These are phyloP conservation scores for Hymenoscyphus fructigenus DNA, from an alignment of 2,329 filamentous ascomycete species.

Conservation along the genomic window DNA sequence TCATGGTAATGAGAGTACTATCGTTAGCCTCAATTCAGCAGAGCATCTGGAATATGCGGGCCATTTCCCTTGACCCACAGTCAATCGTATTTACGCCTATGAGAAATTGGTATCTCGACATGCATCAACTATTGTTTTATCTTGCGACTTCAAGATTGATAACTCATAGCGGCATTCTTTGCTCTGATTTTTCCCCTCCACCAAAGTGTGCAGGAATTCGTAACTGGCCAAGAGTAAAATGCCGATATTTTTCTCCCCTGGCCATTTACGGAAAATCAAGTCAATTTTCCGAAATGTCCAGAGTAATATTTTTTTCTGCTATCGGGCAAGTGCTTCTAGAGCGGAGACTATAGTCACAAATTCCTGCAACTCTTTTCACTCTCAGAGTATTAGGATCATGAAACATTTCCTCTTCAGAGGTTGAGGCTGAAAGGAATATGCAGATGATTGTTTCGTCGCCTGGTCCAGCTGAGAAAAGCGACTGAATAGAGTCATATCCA, in stretches of 20 bases:
- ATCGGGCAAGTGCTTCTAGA: no score
- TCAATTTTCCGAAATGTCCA: no score
- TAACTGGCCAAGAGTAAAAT: no score
- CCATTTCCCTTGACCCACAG: not conserved
- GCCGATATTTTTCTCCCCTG: no score
- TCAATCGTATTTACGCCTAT: constrained; percentile 12
- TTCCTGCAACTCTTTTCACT: not conserved
- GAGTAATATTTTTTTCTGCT: no score
- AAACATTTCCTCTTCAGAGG: not conserved
- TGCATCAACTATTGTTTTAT: no score
- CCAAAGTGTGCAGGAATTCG: no score
- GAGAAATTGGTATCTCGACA: not conserved
- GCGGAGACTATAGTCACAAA: no score
- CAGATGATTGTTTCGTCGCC: constrained; percentile 18
- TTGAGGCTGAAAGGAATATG: constrained; percentile 13
- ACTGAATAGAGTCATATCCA: constrained; percentile 23
- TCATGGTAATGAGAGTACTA: not conserved
- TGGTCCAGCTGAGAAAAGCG: constrained; percentile 25
- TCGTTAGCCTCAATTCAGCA: constrained; percentile 8
- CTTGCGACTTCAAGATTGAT: no score
- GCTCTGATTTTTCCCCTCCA: no score
- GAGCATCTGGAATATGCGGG: not conserved
- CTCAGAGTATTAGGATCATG: not conserved
- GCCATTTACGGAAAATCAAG: no score
- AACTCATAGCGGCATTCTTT: no score